Evolutionary conservation across 2,329 filamentous ascomycete species (phyloP).

Genomic region (Monosporascus sp.): DNA sequence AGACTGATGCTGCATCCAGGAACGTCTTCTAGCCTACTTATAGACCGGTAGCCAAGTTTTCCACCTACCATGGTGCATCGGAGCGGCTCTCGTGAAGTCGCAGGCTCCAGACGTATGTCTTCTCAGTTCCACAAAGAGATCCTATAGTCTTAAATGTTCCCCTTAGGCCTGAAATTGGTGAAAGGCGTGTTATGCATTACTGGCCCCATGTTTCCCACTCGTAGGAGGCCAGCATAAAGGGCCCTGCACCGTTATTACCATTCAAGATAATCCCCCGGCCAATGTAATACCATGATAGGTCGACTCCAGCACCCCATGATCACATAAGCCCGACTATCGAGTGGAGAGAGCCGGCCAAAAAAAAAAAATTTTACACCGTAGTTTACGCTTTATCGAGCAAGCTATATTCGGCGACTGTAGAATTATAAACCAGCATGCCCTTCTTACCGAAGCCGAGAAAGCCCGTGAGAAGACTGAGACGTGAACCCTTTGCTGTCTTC

Average conservation of each 20-base stretch:
- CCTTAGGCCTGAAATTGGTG: no score
- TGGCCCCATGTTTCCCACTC: slow-evolving; percentile 5
- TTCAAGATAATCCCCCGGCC: neutral
- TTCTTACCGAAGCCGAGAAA: neutral
- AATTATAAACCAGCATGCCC: neutral
- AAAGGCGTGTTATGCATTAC: neutral
- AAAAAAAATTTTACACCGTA: neutral
- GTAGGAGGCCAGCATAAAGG: slow-evolving; percentile 7
- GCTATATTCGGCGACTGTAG: neutral
- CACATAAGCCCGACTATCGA: neutral
- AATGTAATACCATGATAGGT: neutral
- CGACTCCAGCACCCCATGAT: neutral
- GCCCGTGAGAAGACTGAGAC: neutral
- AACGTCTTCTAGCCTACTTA: no score
- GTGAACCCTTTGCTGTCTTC: neutral
- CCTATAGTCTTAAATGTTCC: no score
- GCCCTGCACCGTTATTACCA: slow-evolving; percentile 2
- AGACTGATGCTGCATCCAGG: no score
- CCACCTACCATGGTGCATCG: no score
- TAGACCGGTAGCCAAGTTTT: no score
- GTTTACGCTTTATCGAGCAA: neutral
- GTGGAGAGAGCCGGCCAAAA: neutral
- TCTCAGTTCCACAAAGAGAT: no score
- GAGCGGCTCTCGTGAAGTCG: no score
- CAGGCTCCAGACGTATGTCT: no score